Conservation (phyloP, 1,139 yeast genomes). For the Diutina sp. region DNA sequence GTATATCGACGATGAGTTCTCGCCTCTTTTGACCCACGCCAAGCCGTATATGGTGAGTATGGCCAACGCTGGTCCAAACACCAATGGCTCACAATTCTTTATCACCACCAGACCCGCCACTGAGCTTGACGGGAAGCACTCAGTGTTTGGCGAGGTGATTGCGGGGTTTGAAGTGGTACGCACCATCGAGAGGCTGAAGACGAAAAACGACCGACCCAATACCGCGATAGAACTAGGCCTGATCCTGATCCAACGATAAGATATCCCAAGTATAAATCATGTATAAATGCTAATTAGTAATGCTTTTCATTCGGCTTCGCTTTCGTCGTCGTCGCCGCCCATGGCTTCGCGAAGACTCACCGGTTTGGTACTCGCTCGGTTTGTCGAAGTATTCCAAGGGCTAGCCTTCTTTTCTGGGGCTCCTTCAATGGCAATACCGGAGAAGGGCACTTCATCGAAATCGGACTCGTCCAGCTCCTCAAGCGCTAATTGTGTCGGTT, state of each 20-base stretch:
- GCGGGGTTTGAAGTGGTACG: slow-evolving; percentile 14
- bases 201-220: not conserved
- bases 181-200: not conserved
- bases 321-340: not conserved
- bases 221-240: not conserved
- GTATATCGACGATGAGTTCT: not conserved
- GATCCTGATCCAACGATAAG: not conserved
- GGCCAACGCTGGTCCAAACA: slow-evolving; percentile 31
- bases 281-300: not conserved
- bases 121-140: slow-evolving; percentile 39
- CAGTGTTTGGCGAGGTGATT: slow-evolving; percentile 44
- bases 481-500: not conserved
- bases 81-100: slow-evolving; percentile 31
- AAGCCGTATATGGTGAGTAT: slow-evolving; percentile 8
- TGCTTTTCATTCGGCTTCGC: not conserved
- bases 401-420: not conserved
- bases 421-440: not conserved
- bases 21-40: not conserved
- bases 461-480: not conserved
- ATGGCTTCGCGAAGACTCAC: not conserved
- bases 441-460: not conserved
- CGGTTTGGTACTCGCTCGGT: not conserved
- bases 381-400: not conserved
- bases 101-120: slow-evolving; percentile 15
- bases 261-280: too few species aligned